Evolutionary conservation across 1,139 yeast species (phyloP).

Genomic region (Blastobotrys persicus): DNA sequence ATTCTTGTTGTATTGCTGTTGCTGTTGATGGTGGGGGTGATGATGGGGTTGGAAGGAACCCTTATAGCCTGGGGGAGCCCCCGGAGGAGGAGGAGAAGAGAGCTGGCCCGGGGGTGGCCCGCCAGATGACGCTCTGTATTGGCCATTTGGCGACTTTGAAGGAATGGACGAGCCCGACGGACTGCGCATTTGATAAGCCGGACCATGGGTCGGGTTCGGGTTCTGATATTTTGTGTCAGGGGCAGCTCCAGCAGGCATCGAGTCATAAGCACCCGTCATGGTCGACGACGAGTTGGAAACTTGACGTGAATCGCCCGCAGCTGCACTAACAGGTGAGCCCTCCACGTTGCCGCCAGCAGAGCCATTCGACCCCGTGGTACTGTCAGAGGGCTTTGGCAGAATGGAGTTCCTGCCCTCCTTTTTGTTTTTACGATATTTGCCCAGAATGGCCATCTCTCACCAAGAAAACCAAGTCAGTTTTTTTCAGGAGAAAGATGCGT

Average conservation of each 20-base stretch:
- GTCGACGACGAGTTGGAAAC: conserved; percentile 14
- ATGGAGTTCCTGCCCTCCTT: conserved; percentile 30
- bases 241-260: conserved; percentile 16
- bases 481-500: background rate
- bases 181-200: background rate
- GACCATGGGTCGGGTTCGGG: conserved; percentile 3
- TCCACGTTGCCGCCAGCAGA: conserved; percentile 3
- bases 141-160: background rate
- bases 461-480: no score
- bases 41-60: background rate
- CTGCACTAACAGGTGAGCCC: conserved; percentile 8
- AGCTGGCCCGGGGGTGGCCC: background rate
- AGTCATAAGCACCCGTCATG: conserved; percentile 14
- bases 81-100: conserved; percentile 10
- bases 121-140: background rate
- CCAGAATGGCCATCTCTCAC: conserved; percentile 28
- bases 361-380: background rate
- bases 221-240: conserved; percentile 11
- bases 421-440: conserved; percentile 28
- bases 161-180: conserved; percentile 3
- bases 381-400: conserved; percentile 16
- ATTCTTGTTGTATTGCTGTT: conserved; percentile 7
- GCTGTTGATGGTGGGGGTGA: no score
- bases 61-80: background rate
- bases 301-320: conserved; percentile 11